A percentile compares a stretch with the other conserved stretches of the same genome.
Evolutionary conservation across 805 yeast species (phyloP).

Genomic region (Ogataea sp.): DNA sequence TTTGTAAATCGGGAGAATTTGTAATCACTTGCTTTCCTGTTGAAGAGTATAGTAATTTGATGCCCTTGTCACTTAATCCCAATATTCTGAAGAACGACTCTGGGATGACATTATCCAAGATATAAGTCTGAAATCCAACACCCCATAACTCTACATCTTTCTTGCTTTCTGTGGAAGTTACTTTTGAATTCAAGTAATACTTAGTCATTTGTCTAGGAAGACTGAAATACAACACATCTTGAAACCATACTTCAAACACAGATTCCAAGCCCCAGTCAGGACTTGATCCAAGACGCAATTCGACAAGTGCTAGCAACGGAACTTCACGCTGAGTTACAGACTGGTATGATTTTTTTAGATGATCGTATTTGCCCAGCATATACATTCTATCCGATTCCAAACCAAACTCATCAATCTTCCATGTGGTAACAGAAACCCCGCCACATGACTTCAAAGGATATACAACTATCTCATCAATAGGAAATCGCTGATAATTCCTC

Average conservation of each 20-base stretch:
- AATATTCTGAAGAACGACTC: constrained; percentile 10
- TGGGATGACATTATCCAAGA: constrained; percentile 16
- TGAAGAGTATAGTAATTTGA: constrained; percentile 13
- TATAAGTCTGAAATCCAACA: constrained; percentile 11
- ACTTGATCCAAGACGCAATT: background rate
- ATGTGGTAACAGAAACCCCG: constrained; percentile 16
- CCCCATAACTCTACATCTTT: constrained; percentile 1
- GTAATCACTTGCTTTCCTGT: constrained; percentile 17
- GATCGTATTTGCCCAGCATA: constrained; percentile 11
- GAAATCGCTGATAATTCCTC: background rate
- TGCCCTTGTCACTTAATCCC: constrained; percentile 9
- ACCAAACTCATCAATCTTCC: constrained; percentile 20
- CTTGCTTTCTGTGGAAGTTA: background rate
- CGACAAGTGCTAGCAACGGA: background rate
- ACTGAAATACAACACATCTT: background rate
- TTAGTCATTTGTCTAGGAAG: background rate
- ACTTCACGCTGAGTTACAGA: background rate
- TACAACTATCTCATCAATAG: constrained; percentile 14
- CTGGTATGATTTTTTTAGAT: background rate
- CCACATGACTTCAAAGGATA: constrained; percentile 23
- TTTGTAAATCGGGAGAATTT: constrained; percentile 16
- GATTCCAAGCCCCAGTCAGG: too few species aligned
- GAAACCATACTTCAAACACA: background rate
- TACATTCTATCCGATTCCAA: constrained; percentile 22
- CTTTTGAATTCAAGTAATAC: background rate